Base-by-base conservation (phyloP, 768 basidiomycete genomes). In the Trametes villosa region DNA sequence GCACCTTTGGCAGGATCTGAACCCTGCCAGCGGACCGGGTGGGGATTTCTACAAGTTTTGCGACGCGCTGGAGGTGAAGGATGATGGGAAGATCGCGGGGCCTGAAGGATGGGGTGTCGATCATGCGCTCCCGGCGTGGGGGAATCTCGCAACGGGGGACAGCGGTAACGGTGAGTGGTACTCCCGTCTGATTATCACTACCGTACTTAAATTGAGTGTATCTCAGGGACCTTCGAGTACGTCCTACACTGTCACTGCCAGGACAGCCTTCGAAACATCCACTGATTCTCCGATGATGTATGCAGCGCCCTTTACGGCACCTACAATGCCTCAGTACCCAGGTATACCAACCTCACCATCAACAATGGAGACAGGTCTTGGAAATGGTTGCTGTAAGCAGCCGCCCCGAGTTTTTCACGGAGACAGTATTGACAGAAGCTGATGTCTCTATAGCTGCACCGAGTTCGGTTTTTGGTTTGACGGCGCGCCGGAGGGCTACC, bases 311-410 rank as follows among this genome's bases (percentile, higher is more conserved):
- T n/a, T n/a, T n/a, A n/a, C n/a, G n/a, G n/a, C n/a, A n/a, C n/a
- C n/a, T n/a, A n/a, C n/a, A n/a, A n/a, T n/a, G n/a, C n/a, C n/a
- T n/a, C n/a, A n/a, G n/a, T n/a, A n/a, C n/a, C n/a, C n/a, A n/a
- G n/a, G n/a, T 34, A 8, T 34, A 49, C 22, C 1, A 30, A 34
- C 12, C 12, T 41, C 13, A 41, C 11, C n/a, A n/a, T 41, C 13
- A 24, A 59, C 87, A 86, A 86, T 1, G 89, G 88, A 50, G 81
- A 12, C 9, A 79, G 88, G 22, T 88, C 88, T 2, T 91, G 89
- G 88, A 71, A 76, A 51, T 91, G 89, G 89, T 82, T 88, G 65
- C 80, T 85, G 86, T 76, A 56, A 30, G 73, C 60, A 17, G 17
- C 40, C 36, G 34, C 33, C n/a, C 36, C 11, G 13, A 9, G 22